Evolutionary conservation across 371 early-diverging fungal genomes (phyloP), one percentile per base, ranked within the genome.

Genomic region (Mortierella sp.): DNA sequence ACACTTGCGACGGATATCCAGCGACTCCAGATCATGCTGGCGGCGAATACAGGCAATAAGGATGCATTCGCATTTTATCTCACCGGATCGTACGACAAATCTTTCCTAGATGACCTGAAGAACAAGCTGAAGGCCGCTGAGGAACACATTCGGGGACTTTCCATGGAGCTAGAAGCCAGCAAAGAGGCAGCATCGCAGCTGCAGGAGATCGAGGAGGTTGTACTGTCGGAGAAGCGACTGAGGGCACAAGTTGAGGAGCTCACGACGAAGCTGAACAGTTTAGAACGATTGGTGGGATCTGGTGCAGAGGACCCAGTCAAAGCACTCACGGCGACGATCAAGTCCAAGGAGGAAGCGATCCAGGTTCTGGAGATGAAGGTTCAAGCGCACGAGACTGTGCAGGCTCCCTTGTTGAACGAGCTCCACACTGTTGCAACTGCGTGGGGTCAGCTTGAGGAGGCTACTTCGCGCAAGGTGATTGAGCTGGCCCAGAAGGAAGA

Each of bases 391-490:
- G 72, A 72, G 38, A 56, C 73, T 70, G 77, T 80, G 24, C 74
- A 79, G 41, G 58, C 75, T 4, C 71, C 75, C 14, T 43, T 97
- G 70, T 78, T 93, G 72, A 88, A 89, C 35, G 97, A 97, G 80
- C 92, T 97, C 75, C 95, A 97, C 68, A 91, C 89, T 6, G 92
- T 96, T 29, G 92, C 93, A n/a, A 91, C 92, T 71, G 95, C 93
- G 41, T 96, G 94, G 90, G 87, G 88, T 3, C 91, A 94, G 82
- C 90, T 97, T 16, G 96, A 97, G 78, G 96, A 95, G 76, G 95
- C 95, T 74, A 95, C 93, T 75, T 90, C 93, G 54, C 90, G 90
- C 75, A 95, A 95, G 81, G 93, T 96, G 27, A 88, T 95, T 76
- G 92, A 93, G 74, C 87, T 96, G 48, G 87, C 91, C 6, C 89